Evolutionary conservation across 1,284 basidiomycete species (phyloP), one percentile per base, ranked within the genome.

Genomic region (Malassezia equina): DNA sequence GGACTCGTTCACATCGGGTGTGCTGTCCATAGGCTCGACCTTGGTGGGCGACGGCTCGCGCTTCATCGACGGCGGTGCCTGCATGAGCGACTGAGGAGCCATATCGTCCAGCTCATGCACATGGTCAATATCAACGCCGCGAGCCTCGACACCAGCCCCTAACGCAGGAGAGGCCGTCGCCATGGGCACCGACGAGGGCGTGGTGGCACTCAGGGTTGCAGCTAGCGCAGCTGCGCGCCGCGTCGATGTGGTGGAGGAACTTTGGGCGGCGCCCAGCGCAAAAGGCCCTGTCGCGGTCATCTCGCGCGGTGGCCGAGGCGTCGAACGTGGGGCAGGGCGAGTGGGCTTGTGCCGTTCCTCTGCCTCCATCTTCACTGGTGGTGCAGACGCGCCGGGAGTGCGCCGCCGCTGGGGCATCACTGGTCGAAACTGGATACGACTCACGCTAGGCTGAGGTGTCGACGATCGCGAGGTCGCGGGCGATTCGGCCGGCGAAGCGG

Each of bases 271-370:
- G 42, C 90, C 83, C 42, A 83, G 81, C 71, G 94, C 90, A 75
- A 93, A 87, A 11, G 87, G 90, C 6, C 86, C 85, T 13, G 90
- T 90, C 27, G 86, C 90, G 12, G 90, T 88, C 62, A 95, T 80
- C 84, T 70, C 64, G 8, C 62, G 57, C 32, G 59, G 57, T 47
- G 60, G 53, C 11, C 32, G 45, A 11, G 27, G 58, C 6, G 51
- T 40, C 6, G 46, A 51, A 13, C 21, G 47, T 6, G 25, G 8
- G 13, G 34, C 13, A 28, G 42, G 19, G n/a, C 44, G 19, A 4
- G 25, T 9, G 2, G 27, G 27, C 31, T 23, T 29, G 3, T 9
- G 27, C 13, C 46, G 29, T n/a, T 34, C 33, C 23, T 48, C 24
- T 19, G 42, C 12, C 21, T 52, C 23, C 25, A 23, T 17, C 33